These are phyloP conservation scores for Solanum piurae DNA, from an alignment of 257 asterid genomes.

Conservation along the genomic window DNA sequence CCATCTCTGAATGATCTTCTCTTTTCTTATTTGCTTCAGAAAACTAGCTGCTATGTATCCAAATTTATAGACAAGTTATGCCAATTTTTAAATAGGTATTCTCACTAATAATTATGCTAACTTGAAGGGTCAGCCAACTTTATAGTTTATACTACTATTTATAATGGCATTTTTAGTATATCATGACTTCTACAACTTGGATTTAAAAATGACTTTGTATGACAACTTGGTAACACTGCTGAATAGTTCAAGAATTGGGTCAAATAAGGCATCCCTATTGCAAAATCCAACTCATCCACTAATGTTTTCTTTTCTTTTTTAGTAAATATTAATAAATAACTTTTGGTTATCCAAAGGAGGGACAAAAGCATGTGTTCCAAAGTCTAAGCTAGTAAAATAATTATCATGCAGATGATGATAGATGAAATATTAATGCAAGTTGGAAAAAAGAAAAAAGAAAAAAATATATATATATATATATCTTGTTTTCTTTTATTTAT, in stretches of 20 bases:
- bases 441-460: not conserved
- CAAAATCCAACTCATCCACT: not conserved
- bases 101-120: not conserved
- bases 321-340: not conserved
- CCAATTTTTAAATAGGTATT: not conserved
- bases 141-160: not conserved
- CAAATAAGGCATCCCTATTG: not conserved
- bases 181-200: not conserved
- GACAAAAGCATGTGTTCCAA: not conserved
- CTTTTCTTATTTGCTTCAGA: not conserved
- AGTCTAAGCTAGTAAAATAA: not conserved
- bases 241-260: not conserved
- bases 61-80: not conserved
- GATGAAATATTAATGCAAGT: not conserved
- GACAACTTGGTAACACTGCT: not conserved
- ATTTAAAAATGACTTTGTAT: not conserved
- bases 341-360: not conserved
- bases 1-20: not conserved
- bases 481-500: not conserved
- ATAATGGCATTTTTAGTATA: not conserved
- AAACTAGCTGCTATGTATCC: not conserved
- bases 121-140: not conserved
- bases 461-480: no score
- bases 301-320: not conserved
- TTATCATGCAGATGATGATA: not conserved